These are phyloP conservation scores for Syzygium oleosum DNA, from an alignment of 345 rosid species.

Conservation along the genomic window DNA sequence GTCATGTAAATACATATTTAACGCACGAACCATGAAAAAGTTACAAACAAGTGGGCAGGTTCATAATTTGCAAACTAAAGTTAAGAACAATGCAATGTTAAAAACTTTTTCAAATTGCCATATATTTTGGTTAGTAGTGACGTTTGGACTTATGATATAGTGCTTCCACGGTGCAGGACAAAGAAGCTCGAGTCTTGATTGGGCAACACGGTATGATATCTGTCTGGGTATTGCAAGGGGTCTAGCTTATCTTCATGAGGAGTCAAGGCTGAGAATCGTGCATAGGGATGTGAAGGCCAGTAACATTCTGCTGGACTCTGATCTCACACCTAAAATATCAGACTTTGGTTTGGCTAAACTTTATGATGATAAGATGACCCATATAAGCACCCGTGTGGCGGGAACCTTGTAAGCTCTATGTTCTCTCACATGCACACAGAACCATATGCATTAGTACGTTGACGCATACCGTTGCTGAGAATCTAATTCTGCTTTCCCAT, in stretches of 20 bases:
- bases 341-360: constrained; percentile 61
- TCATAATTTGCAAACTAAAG: too few relatives aligned
- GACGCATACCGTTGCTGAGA: neutral
- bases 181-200: constrained; percentile 23
- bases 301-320: constrained; percentile 40
- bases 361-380: constrained; percentile 45
- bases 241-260: constrained; percentile 53
- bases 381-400: constrained; percentile 50
- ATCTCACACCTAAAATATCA: constrained; percentile 42
- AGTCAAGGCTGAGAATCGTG: constrained; percentile 44
- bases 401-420: constrained; percentile 37
- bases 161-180: constrained; percentile 18
- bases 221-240: constrained; percentile 55
- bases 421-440: neutral
- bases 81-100: too few relatives aligned
- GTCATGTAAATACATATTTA: too few relatives aligned
- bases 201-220: constrained; percentile 30
- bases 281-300: constrained; percentile 54
- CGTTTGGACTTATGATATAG: neutral
- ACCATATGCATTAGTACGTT: neutral
- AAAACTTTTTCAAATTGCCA: too few relatives aligned
- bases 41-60: too few relatives aligned
- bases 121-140: too few relatives aligned
- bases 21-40: too few relatives aligned
- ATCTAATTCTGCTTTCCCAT: neutral